A percentile compares a stretch with the other conserved stretches of the same genome.
phyloP scores from a whole-genome alignment of 306 rosid species.

The Vicia villosa region DNA sequence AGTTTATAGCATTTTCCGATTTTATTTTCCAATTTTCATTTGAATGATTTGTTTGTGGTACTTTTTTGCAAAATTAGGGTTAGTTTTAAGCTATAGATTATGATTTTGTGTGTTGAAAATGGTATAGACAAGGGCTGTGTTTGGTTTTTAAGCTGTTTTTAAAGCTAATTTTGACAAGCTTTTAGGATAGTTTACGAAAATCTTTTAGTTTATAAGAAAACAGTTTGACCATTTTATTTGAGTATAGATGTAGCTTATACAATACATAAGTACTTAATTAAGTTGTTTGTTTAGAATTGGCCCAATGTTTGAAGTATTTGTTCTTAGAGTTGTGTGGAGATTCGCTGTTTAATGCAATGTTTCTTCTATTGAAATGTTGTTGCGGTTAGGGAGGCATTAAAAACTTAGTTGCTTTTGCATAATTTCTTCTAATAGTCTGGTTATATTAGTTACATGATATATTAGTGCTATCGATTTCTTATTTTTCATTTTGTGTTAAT shows the following conservation, averaged over 20 bases:
- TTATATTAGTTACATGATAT: neutral
- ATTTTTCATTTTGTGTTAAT: neutral
- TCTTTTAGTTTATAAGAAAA: neutral
- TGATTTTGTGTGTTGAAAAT: neutral
- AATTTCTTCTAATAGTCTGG: neutral
- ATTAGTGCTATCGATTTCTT: neutral
- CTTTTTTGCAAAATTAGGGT: neutral
- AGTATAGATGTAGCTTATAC: neutral
- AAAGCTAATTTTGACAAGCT: neutral
- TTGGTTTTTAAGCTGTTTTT: neutral
- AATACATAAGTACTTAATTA: neutral
- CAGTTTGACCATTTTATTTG: neutral
- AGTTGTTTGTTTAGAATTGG: neutral
- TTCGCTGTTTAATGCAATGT: neutral
- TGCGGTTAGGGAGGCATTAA: neutral
- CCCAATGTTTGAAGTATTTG: neutral
- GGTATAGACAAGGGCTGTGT: neutral
- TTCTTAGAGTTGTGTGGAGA: neutral
- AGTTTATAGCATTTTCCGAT: neutral
- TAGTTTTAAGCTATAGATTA: neutral
- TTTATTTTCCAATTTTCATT: neutral
- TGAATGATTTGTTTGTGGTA: neutral
- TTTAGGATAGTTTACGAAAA: neutral
- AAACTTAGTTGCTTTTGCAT: neutral
- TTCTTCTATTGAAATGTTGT: neutral